Percentiles rank a stretch among this genome's conserved stretches.
These are phyloP conservation scores for Colletotrichum endophyticum DNA, from an alignment of 2,329 filamentous ascomycete genomes.

Conservation along the genomic window DNA sequence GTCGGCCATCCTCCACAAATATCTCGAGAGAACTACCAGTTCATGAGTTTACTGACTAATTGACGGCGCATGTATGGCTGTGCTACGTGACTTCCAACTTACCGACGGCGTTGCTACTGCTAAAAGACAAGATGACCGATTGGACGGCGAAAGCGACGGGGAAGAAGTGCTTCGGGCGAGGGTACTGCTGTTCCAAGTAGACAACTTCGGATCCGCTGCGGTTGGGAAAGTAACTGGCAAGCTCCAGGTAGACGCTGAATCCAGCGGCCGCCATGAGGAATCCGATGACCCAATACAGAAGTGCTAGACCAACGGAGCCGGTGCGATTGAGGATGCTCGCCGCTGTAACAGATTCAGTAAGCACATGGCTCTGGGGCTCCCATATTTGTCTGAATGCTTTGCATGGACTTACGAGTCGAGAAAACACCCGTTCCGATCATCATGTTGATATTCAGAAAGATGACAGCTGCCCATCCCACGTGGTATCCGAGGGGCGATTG, in stretches of 20 bases:
- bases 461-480: slow-evolving; percentile 59
- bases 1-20: slow-evolving; percentile 64
- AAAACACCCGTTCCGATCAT: slow-evolving; percentile 71
- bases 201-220: slow-evolving; percentile 70
- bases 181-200: slow-evolving; percentile 72
- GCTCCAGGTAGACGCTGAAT: slow-evolving; percentile 67
- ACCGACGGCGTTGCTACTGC: slow-evolving; percentile 67
- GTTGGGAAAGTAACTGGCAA: slow-evolving; percentile 69
- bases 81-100: background rate
- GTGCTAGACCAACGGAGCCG: slow-evolving; percentile 65
- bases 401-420: slow-evolving; percentile 59
- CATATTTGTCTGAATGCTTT: background rate
- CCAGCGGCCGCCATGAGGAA: slow-evolving; percentile 61
- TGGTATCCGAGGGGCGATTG: slow-evolving; percentile 64
- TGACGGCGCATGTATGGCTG: background rate
- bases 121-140: slow-evolving; percentile 67
- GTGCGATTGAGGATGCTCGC: slow-evolving; percentile 62
- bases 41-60: background rate
- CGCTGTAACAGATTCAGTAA: slow-evolving; percentile 38
- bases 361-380: background rate
- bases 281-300: slow-evolving; percentile 71
- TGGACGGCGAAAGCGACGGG: slow-evolving; percentile 69
- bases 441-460: slow-evolving; percentile 65
- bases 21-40: slow-evolving; percentile 60
- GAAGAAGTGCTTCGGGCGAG: slow-evolving; percentile 67